Base-by-base conservation (phyloP, 768 basidiomycete genomes). In the Coprinopsis sp. region DNA sequence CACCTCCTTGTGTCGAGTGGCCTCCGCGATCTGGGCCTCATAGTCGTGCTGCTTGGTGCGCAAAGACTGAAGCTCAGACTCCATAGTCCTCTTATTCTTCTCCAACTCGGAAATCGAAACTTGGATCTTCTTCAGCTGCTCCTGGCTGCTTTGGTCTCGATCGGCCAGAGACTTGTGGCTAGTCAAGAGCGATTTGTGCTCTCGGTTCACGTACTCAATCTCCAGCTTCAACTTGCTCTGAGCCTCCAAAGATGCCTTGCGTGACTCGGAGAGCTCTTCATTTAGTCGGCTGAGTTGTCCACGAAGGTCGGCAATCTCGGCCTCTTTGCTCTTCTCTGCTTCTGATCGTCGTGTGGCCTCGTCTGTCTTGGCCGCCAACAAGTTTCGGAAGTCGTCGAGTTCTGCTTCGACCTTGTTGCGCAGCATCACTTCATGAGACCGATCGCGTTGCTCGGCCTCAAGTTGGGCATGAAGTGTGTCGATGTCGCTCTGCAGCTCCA, bases 271-370 rank as follows among this genome's bases (percentile, higher is more conserved):
- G 13, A 93, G 72, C 27, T 91, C 84, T 33, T 78, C 68, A 36
- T 87, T 84, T 24, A 90, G 65, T 31, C 74, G 72, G 16, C 61
- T 58, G 18, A 78, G 76, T 56, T 91, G 83, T 8, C 60, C 58
- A 18, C 93, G 82, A 5, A 99, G 71, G 24, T 82, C 74, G 0
- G 66, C 62, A 10, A 97, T 79, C 63, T 99, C 95, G 36, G 79
- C 73, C 53, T 97, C 93, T 56, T 84, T 90, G 64, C 87, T 86
- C 64, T 83, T 84, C 61, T 92, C 90, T 1, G 82, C 91, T 59
- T 96, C 89, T 27, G 75, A 77, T 14, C 89, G 79, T 24, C 84
- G 83, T 7, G 79, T 85, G 57, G 92, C 93, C 62, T 97, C 93
- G 21, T 82, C 84, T 0, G 84, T 78, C 63, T 92, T 96, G 1